A percentile compares a stretch with the other conserved stretches of the same genome.
These are phyloP conservation scores for Umbilicaria muhlenbergii DNA, from an alignment of 495 filamentous ascomycete genomes.

Conservation along the genomic window DNA sequence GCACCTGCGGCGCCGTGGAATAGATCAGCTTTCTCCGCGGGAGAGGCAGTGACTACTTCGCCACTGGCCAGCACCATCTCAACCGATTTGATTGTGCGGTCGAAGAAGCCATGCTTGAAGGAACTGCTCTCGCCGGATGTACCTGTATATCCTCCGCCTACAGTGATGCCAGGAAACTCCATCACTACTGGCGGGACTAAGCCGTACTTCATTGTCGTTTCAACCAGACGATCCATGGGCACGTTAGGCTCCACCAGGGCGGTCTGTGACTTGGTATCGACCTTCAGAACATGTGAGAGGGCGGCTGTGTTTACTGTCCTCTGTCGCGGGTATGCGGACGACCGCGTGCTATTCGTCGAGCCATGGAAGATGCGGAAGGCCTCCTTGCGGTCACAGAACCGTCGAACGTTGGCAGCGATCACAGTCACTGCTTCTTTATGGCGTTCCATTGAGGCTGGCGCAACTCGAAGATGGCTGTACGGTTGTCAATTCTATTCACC, in stretches of 20 bases:
- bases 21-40: constrained; percentile 26
- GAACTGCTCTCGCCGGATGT: constrained; percentile 39
- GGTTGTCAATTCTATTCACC: too few relatives aligned
- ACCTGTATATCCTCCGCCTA: constrained; percentile 39
- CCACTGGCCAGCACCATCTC: constrained; percentile 41
- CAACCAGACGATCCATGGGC: constrained; percentile 32
- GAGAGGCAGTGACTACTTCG: constrained; percentile 26
- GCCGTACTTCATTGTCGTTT: constrained; percentile 23
- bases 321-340: constrained; percentile 20
- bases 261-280: constrained; percentile 26
- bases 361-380: constrained; percentile 68
- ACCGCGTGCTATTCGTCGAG: constrained; percentile 59
- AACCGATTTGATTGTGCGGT: constrained; percentile 30
- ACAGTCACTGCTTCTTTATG: constrained; percentile 26
- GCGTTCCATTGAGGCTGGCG: constrained; percentile 23
- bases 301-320: constrained; percentile 39
- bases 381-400: constrained; percentile 38
- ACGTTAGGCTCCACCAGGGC: constrained; percentile 40
- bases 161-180: constrained; percentile 43
- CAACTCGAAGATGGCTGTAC: too few relatives aligned
- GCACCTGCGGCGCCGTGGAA: constrained; percentile 37
- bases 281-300: constrained; percentile 35
- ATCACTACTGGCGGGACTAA: constrained; percentile 39
- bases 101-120: constrained; percentile 42
- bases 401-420: constrained; percentile 32